phyloP scores from a whole-genome alignment of 345 rosid species.

The Pelargonium nanum region DNA sequence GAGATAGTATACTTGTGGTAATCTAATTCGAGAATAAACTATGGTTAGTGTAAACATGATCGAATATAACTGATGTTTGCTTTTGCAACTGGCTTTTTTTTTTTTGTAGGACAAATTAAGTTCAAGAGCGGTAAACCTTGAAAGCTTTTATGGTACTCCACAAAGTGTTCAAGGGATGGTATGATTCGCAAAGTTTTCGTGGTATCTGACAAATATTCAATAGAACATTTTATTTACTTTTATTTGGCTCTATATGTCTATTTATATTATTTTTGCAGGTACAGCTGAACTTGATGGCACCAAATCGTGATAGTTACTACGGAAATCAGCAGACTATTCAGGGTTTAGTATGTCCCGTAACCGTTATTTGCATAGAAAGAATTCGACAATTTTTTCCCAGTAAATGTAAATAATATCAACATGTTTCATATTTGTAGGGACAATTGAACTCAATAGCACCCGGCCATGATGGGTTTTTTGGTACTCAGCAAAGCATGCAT shows the following conservation, averaged over 20 bases:
- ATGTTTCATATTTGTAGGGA: slow-evolving; percentile 24
- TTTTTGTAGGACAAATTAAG: slow-evolving; percentile 32
- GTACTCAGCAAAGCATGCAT: slow-evolving; percentile 41
- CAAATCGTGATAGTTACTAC: slow-evolving; percentile 46
- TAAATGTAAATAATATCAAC: neutral
- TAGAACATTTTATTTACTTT: neutral
- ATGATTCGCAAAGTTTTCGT: slow-evolving; percentile 10
- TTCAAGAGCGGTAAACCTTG: slow-evolving; percentile 34
- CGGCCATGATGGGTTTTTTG: slow-evolving; percentile 42
- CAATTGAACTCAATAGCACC: slow-evolving; percentile 50
- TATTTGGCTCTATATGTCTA: no score
- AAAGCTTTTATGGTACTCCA: slow-evolving; percentile 35
- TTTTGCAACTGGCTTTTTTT: neutral
- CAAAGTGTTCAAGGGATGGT: slow-evolving; percentile 43
- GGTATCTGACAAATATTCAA: neutral
- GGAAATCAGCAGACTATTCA: slow-evolving; percentile 42
- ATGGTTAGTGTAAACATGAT: neutral
- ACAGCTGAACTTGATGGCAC: slow-evolving; percentile 51
- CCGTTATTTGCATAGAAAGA: neutral
- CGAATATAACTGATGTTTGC: neutral
- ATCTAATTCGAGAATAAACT: neutral
- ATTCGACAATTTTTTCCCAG: neutral
- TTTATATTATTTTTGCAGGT: slow-evolving; percentile 23
- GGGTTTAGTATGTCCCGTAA: slow-evolving; percentile 34
- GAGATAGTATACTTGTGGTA: no score